Evolutionary conservation across 768 basidiomycete species (phyloP).

Genomic region (Leccinum ochraceum): DNA sequence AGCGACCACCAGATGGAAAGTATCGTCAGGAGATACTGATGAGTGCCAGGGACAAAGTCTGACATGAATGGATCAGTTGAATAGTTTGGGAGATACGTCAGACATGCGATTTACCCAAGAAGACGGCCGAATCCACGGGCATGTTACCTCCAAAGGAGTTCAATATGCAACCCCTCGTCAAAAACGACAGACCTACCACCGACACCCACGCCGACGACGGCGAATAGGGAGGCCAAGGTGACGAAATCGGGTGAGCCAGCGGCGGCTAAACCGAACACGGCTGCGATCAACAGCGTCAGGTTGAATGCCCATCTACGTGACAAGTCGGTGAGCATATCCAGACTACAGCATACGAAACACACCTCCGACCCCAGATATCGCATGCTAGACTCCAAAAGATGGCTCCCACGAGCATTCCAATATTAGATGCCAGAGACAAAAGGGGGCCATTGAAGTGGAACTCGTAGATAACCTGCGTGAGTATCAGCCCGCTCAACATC

Average conservation of each 20-base stretch:
- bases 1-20: constrained; percentile 62
- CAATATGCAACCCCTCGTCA: no score
- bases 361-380: constrained; percentile 54
- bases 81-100: not conserved
- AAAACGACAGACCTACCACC: no score
- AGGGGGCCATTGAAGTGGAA: constrained; percentile 49
- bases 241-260: constrained; percentile 49
- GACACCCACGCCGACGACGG: constrained; percentile 46
- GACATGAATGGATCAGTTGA: constrained; percentile 11
- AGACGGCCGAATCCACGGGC: no score
- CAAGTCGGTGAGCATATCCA: not conserved
- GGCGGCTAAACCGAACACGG: constrained; percentile 52
- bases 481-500: constrained; percentile 45
- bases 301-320: constrained; percentile 53
- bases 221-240: constrained; percentile 47
- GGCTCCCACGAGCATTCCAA: constrained; percentile 55
- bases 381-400: constrained; percentile 50
- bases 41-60: constrained; percentile 54
- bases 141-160: no score
- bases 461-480: constrained; percentile 50
- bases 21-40: constrained; percentile 60
- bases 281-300: constrained; percentile 53
- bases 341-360: no score
- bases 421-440: constrained; percentile 51
- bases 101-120: not conserved